These are phyloP conservation scores for Erodium chrysanthum DNA, from an alignment of 441 rosid species.

Conservation along the genomic window DNA sequence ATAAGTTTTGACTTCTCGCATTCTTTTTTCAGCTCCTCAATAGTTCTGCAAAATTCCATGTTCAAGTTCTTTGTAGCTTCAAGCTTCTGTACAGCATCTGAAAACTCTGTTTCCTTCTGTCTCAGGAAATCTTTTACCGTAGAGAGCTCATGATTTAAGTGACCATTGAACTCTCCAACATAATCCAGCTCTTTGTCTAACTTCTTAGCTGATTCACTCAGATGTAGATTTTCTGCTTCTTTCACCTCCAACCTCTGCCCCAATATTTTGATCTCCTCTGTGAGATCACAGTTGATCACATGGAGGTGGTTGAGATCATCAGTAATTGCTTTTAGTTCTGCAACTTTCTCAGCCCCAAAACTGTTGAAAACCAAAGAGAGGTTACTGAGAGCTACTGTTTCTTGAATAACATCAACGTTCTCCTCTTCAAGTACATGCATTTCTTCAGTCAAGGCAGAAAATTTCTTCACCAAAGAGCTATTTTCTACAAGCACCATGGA, in stretches of 20 bases:
- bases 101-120: constrained; percentile 43
- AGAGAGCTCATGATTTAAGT: constrained; percentile 40
- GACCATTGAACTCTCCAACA: constrained; percentile 42
- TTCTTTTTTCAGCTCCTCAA: constrained; percentile 52
- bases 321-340: constrained; percentile 39
- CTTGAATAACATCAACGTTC: constrained; percentile 37
- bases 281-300: constrained; percentile 29
- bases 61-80: constrained; percentile 39
- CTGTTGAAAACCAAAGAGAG: constrained; percentile 45
- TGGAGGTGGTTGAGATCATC: constrained; percentile 33
- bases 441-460: constrained; percentile 40
- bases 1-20: constrained; percentile 37
- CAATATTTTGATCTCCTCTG: constrained; percentile 36
- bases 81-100: constrained; percentile 53
- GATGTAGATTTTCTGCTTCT: constrained; percentile 40
- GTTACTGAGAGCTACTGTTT: constrained; percentile 40
- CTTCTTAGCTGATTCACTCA: constrained; percentile 40
- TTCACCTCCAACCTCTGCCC: constrained; percentile 42
- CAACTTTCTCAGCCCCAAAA: constrained; percentile 49
- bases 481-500: constrained; percentile 36
- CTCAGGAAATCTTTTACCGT: constrained; percentile 47
- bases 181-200: constrained; percentile 47
- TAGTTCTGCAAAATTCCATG: constrained; percentile 36
- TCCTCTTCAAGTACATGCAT: constrained; percentile 50
- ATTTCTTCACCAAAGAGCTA: constrained; percentile 34